Conservation (phyloP, 306 rosid species). For the Vigna angularis region DNA sequence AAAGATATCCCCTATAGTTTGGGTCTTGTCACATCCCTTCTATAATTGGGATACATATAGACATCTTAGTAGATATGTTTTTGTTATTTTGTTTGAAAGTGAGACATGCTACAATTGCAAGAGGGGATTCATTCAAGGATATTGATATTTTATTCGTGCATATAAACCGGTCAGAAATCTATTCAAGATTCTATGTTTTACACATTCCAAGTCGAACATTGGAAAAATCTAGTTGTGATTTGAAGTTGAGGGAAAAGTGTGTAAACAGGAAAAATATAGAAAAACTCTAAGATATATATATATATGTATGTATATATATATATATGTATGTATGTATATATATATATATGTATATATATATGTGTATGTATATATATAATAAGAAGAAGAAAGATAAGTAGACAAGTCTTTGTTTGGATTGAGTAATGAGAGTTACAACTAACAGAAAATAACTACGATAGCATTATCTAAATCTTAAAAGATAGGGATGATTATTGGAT, state of each 20-base stretch:
- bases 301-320: no score
- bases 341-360: no score
- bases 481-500: no score
- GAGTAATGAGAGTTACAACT: no score
- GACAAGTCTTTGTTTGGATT: no score
- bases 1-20: background rate
- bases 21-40: conserved; percentile 9
- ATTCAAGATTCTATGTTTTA: background rate
- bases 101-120: conserved; percentile 3
- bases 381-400: no score
- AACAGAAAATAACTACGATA: no score
- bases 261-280: background rate
- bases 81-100: background rate
- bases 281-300: no score
- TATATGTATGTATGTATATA: no score
- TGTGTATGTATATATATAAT: no score
- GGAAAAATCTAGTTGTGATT: background rate
- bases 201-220: background rate
- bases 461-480: no score
- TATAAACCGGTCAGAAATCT: background rate
- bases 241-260: background rate
- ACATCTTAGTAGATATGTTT: background rate
- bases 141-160: no score
- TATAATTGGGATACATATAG: conserved; percentile 15
- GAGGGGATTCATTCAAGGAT: background rate